Conservation (phyloP, 495 filamentous ascomycete genomes). For the Chlorociboria aeruginascens region DNA sequence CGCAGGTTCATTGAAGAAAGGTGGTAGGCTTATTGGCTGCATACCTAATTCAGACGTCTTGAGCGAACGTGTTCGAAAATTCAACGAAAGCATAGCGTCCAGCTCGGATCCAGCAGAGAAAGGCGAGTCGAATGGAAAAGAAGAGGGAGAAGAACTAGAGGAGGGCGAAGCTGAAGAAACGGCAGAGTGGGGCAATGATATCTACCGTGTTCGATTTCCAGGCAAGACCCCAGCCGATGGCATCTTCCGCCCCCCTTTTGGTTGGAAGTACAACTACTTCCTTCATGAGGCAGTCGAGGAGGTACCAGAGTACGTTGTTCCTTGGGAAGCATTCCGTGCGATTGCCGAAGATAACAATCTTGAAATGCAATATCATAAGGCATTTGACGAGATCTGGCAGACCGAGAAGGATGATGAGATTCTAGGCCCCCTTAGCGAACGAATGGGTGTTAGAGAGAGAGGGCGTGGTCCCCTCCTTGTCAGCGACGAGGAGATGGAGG, state of each 20-base stretch:
- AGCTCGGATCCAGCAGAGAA: constrained; percentile 21
- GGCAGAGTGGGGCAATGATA: constrained; percentile 81
- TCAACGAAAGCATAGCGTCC: constrained; percentile 38
- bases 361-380: constrained; percentile 82
- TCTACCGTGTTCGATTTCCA: constrained; percentile 83
- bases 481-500: constrained; percentile 75
- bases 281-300: constrained; percentile 92
- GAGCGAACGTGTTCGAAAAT: constrained; percentile 47
- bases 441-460: constrained; percentile 81
- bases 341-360: constrained; percentile 94
- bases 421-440: constrained; percentile 72
- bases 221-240: constrained; percentile 66
- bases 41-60: constrained; percentile 92
- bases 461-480: constrained; percentile 54
- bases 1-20: constrained; percentile 77
- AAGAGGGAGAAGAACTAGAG: constrained; percentile 37
- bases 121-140: constrained; percentile 17
- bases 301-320: constrained; percentile 94
- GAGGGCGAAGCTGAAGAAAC: constrained; percentile 40
- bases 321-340: constrained; percentile 92
- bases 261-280: constrained; percentile 96
- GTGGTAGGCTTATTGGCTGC: constrained; percentile 82
- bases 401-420: constrained; percentile 73
- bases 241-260: constrained; percentile 85
- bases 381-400: constrained; percentile 82